Base-by-base conservation (phyloP, 2,329 filamentous ascomycete species). In the Daldinia eschscholtzii region DNA sequence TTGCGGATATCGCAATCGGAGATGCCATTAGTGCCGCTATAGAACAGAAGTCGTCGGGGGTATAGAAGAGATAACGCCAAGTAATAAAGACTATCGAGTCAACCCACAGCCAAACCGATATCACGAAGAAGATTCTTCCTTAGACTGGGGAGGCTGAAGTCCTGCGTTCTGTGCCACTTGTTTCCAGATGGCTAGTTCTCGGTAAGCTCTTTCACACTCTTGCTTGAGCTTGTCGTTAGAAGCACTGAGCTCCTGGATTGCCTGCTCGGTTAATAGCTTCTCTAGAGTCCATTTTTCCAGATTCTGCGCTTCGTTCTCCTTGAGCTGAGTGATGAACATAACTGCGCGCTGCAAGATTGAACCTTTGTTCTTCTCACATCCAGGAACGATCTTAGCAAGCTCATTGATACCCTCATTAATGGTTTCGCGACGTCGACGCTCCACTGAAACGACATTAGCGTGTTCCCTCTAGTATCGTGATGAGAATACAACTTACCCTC, bases 381-480 rank as follows among this genome's bases (percentile, higher is more conserved):
- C 94, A 0, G 96, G 96, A 0, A 99, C 96, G 73, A 99, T 97
- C 83, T 98, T 98, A 73, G 95, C 93, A 33, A 99, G 88, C 81
- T 98, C 96, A 77, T 98, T 98, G 75, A 99, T 99, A 57, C 96
- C 96, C 81, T 99, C 96, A 73, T 99, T 99, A 80, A 99, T 99
- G 0, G 96, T 98, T 82, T 99, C 96, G 71, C 96, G 93, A 50
- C 96, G 93, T 66, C 96, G 93, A 68, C 96, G 93, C 82, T 99
- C 96, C 70, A 99, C 96, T 98, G 61, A 13, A 52, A 39, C 55
- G 73, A 67, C 55, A 64, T 74, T 61, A 75, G 75, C 52, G 72
- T 23, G 6, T 1, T 18, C 44, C 12, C 30, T 67, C 12, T 23
- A 13, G 12, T n/a, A 20, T 46, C 60, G 18, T 13, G 56, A 4